These are phyloP conservation scores for Bremia lactucae DNA, from an alignment of 352 stramenopile genomes.

Conservation along the genomic window DNA sequence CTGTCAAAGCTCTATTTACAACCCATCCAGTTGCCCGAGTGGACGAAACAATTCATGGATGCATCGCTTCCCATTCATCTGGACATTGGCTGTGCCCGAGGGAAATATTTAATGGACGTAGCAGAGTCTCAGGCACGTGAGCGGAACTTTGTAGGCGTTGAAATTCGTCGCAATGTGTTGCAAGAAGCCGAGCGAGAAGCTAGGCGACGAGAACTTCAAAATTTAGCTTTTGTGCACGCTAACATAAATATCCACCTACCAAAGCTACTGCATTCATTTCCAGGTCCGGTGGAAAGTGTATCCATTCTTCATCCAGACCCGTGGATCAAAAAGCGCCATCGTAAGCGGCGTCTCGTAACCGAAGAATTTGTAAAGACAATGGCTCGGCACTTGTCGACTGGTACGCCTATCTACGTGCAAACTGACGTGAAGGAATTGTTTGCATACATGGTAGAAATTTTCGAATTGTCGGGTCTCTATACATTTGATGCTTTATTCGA, in stretches of 20 bases:
- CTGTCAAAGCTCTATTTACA: conserved; percentile 51
- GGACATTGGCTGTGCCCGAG: conserved; percentile 72
- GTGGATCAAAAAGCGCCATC: conserved; percentile 85
- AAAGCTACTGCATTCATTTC: conserved; percentile 47
- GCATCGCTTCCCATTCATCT: conserved; percentile 58
- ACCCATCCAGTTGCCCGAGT: conserved; percentile 55
- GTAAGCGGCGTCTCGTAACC: conserved; percentile 72
- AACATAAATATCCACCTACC: conserved; percentile 81
- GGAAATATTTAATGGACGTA: conserved; percentile 70
- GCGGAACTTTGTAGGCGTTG: conserved; percentile 73
- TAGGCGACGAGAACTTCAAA: conserved; percentile 30
- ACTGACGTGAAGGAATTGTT: conserved; percentile 78
- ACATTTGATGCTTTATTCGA: conserved; percentile 23
- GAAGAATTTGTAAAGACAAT: conserved; percentile 56
- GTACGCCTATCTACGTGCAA: conserved; percentile 69
- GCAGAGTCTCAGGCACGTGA: conserved; percentile 21
- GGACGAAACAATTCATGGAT: conserved; percentile 33
- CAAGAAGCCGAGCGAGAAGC: conserved; percentile 44
- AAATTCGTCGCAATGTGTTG: conserved; percentile 76
- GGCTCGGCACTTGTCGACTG: conserved; percentile 32
- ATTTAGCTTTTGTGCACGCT: conserved; percentile 66
- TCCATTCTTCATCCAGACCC: conserved; percentile 85
- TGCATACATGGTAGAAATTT: conserved; percentile 77
- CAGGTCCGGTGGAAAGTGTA: conserved; percentile 44
- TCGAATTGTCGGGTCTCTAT: conserved; percentile 39